Conservation (phyloP, 208 protist genomes). For the Entamoeba invadens region DNA sequence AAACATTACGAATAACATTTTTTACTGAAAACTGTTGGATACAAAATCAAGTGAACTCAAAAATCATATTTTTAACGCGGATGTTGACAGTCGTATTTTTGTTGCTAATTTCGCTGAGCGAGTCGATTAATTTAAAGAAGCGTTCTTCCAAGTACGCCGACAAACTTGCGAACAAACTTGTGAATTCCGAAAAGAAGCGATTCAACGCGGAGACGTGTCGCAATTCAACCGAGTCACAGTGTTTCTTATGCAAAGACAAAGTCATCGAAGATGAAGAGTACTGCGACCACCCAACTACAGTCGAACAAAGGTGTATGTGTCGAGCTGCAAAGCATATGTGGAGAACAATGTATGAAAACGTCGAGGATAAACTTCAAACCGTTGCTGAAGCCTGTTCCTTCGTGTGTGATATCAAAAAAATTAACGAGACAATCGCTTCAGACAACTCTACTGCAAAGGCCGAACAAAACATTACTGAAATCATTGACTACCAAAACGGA, state of each 20-base stretch:
- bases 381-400: not conserved
- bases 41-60: too few species aligned
- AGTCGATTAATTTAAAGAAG: not conserved
- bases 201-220: not conserved
- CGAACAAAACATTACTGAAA: too few species aligned
- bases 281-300: not conserved
- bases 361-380: not conserved
- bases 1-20: too few species aligned
- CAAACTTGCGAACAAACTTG: not conserved
- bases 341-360: not conserved
- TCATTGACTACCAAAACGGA: not conserved
- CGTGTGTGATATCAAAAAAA: not conserved
- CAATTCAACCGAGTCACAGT: not conserved
- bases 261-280: not conserved
- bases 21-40: too few species aligned
- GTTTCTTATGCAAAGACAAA: not conserved
- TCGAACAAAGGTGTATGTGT: not conserved
- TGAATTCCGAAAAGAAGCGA: not conserved
- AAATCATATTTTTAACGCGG: too few species aligned
- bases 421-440: not conserved
- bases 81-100: too few species aligned
- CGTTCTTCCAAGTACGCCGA: not conserved
- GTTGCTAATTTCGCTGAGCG: too few species aligned
- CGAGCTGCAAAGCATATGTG: not conserved
- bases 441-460: too few species aligned